Evolutionary conservation across 164 flowering plant genomes (phyloP), one percentile per base, ranked within the genome.

Genomic region (Nymphaea thermarum): DNA sequence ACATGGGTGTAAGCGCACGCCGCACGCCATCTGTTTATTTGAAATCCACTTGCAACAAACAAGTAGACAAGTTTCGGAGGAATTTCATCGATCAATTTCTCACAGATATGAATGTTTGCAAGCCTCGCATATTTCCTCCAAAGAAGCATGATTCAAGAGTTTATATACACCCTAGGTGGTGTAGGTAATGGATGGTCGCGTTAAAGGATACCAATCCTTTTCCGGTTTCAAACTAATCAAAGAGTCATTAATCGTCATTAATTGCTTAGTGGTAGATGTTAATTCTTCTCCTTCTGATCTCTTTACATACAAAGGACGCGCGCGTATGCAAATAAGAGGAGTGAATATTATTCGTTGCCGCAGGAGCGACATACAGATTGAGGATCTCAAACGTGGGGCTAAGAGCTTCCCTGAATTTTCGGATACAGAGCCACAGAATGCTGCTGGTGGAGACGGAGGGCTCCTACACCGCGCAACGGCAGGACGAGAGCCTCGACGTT

Each of bases 381-480:
- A 77, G 84, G 47, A 72, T 83, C 11, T 80, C 81, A 14, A 83
- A 83, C n/a, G 81, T 83, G 45, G 86, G 86, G 1, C 62, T 79
- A 43, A 66, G 69, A 68, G 74, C 75, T 4, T 74, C 80, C 2
- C 44, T 83, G 36, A 83, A 83, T 70, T 76, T 83, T 77, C 70
- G 84, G 25, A 76, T 83, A 65, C 78, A 83, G 62, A 72, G 62
- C 45, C 84, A 83, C 62, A 6, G 25, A 51, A 69, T 81, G 83
- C 41, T 55, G 61, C 57, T 83, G 17, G 82, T 83, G 0, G 86
- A 83, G 73, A 67, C 70, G 0, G 84, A 83, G 67, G 86, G 84
- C 12, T 72, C 86, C 42, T 69, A 83, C 66, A 78, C 81, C 7
- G 4, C 70, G 6, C 66, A 81, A 63, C 65, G 73, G 10, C 36